These are phyloP conservation scores for Calonectria crousiana DNA, from an alignment of 2,329 filamentous ascomycete genomes.

Conservation along the genomic window DNA sequence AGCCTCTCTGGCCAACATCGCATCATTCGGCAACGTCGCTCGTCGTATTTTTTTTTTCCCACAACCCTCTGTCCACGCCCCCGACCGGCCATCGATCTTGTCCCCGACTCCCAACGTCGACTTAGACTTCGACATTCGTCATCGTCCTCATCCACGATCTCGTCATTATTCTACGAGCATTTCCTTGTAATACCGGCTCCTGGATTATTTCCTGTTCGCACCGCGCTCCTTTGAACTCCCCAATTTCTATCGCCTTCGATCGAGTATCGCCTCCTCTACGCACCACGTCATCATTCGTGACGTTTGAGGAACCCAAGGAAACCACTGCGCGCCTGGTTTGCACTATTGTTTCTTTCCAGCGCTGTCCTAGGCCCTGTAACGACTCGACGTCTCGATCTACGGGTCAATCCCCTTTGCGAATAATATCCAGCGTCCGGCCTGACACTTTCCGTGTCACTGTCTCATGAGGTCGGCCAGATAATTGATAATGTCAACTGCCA, in stretches of 20 bases:
- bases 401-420: slow-evolving; percentile 31
- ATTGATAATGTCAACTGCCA: slow-evolving; percentile 94
- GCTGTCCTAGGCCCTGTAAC: not conserved
- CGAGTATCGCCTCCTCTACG: slow-evolving; percentile 29
- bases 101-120: slow-evolving; percentile 29
- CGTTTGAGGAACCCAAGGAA: slow-evolving; percentile 9
- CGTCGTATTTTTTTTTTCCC: slow-evolving; percentile 22
- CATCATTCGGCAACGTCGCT: slow-evolving; percentile 30
- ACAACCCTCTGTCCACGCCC: slow-evolving; percentile 21
- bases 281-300: slow-evolving; percentile 29
- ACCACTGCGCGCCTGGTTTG: slow-evolving; percentile 10
- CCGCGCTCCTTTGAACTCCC: slow-evolving; percentile 42
- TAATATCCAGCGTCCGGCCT: slow-evolving; percentile 44
- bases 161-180: slow-evolving; percentile 44
- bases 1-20: slow-evolving; percentile 40
- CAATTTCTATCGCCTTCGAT: slow-evolving; percentile 40
- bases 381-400: slow-evolving; percentile 24
- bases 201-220: slow-evolving; percentile 45
- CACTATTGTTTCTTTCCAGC: slow-evolving; percentile 10
- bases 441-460: slow-evolving; percentile 42
- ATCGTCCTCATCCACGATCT: slow-evolving; percentile 29
- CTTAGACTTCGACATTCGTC: slow-evolving; percentile 19
- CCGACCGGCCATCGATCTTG: slow-evolving; percentile 36
- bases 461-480: slow-evolving; percentile 69
- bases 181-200: slow-evolving; percentile 52